Conservation (phyloP, 2,329 filamentous ascomycete species). For the Thelonectria discophora region DNA sequence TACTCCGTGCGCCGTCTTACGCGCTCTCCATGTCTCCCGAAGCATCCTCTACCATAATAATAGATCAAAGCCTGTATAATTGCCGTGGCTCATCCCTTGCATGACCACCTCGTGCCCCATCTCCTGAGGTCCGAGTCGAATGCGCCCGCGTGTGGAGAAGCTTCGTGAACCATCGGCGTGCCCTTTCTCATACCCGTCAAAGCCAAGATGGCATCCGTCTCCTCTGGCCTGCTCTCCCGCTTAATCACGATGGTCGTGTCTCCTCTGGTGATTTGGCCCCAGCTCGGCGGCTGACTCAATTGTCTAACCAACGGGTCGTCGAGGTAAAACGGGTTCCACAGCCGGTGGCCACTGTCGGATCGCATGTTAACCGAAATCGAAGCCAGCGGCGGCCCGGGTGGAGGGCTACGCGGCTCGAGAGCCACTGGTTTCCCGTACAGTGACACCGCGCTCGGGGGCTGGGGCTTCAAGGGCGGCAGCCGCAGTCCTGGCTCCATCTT, state of each 20-base stretch:
- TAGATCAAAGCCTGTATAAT: constrained; percentile 11
- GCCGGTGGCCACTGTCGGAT: constrained; percentile 16
- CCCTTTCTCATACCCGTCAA: constrained; percentile 39
- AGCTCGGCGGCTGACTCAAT: constrained; percentile 31
- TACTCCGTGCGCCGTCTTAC: constrained; percentile 4
- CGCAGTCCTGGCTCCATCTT: constrained; percentile 32
- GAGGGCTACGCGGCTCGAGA: constrained; percentile 44
- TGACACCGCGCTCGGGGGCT: constrained; percentile 25
- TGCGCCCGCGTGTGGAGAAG: constrained; percentile 1
- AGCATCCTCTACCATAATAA: constrained; percentile 7
- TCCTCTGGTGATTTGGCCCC: constrained; percentile 22
- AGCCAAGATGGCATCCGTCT: constrained; percentile 38
- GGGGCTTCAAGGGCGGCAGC: constrained; percentile 45
- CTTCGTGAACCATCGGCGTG: constrained; percentile 16
- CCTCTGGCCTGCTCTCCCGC: constrained; percentile 26
- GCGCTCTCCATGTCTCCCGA: constrained; percentile 3
- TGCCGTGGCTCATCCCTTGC: constrained; percentile 18
- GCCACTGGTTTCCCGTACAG: constrained; percentile 38
- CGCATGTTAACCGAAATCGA: constrained; percentile 47
- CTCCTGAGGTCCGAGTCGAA: constrained; percentile 26
- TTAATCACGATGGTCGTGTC: constrained; percentile 26
- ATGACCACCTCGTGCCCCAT: constrained; percentile 31
- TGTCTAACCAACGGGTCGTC: constrained; percentile 36
- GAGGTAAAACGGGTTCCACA: constrained; percentile 38
- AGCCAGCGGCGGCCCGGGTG: constrained; percentile 40